Conservation (phyloP, 495 filamentous ascomycete species). For the Hyaloscypha bicolor region DNA sequence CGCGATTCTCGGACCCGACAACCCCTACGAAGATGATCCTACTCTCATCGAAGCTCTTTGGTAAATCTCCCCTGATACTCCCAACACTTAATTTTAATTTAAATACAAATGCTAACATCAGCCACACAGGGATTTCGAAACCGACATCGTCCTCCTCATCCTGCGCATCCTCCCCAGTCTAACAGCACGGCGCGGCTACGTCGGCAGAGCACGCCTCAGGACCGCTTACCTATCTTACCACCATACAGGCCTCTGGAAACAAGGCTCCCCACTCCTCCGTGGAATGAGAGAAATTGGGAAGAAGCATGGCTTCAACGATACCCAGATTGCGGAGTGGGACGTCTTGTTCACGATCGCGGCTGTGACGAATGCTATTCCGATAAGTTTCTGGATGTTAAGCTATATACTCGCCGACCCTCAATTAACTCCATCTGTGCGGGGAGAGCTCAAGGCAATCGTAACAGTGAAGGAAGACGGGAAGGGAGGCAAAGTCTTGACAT, state of each 20-base stretch:
- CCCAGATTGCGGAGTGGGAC: background rate
- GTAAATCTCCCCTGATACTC: background rate
- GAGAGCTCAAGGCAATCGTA: background rate
- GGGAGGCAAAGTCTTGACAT: background rate
- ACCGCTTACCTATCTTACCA: background rate
- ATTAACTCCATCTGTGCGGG: background rate
- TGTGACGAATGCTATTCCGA: conserved; percentile 16
- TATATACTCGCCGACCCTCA: background rate
- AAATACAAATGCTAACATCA: background rate
- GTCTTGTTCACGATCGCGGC: conserved; percentile 1
- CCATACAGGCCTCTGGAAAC: background rate
- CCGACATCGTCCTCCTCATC: background rate
- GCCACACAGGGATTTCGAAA: conserved; percentile 1
- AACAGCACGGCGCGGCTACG: background rate
- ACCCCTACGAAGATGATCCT: conserved; percentile 32
- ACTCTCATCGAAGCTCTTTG: background rate
- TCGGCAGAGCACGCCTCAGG: background rate
- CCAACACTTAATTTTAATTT: background rate
- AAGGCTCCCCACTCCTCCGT: background rate
- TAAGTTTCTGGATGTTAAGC: background rate
- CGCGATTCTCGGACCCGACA: conserved; percentile 36
- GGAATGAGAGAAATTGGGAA: background rate
- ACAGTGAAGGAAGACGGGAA: background rate
- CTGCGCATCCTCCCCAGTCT: background rate
- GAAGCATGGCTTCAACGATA: background rate